Base-by-base conservation (phyloP, 345 rosid genomes). In the Euphorbia peplus region DNA sequence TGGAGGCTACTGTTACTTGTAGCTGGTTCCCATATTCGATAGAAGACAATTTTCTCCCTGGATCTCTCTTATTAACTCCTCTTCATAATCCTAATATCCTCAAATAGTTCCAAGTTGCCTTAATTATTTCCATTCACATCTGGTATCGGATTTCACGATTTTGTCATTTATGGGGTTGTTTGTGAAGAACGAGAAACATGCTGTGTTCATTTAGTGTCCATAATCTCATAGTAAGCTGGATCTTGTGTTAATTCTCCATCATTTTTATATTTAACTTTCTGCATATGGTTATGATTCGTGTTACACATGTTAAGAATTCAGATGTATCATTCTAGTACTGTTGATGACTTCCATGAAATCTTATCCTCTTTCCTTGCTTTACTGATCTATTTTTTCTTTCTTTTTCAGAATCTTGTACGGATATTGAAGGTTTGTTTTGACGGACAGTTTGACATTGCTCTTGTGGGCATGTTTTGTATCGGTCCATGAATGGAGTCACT, bases 371-470 rank as follows among this genome's bases (percentile, higher is more conserved):
- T 8, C 10, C 44, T 32, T 63, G 44, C 37, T 63, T 11, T 44
- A 18, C 14, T 44, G 14, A 32, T 32, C 37, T 6, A 3, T 2
- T 32, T 32, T 6, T 32, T 32, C 37, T 32, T 44, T 44, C 4
- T 3, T 32, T 71, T 71, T 63, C 75, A 71, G 75, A 63, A 42
- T 53, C 30, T 51, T 30, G 28, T 39, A 46, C 26, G 68, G 32
- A 19, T 9, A 16, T 53, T 54, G 69, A 63, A 46, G 41, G 28
- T 60, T 50, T 11, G 37, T 32, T 9, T 32, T 44, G 64, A 15
- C 22, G 64, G 57, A 42, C 37, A 15, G 19, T 29, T 70, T 44
- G 24, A 66, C 46, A 60, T 50, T 56, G 68, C 65, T 22, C 41
- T 50, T 52, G 60, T 41, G 67, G 64, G 57, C 21, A 6, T 28